Evolutionary conservation across 2,329 filamentous ascomycete genomes (phyloP), one percentile per base, ranked within the genome.

Genomic region (Venturia aucupariae): DNA sequence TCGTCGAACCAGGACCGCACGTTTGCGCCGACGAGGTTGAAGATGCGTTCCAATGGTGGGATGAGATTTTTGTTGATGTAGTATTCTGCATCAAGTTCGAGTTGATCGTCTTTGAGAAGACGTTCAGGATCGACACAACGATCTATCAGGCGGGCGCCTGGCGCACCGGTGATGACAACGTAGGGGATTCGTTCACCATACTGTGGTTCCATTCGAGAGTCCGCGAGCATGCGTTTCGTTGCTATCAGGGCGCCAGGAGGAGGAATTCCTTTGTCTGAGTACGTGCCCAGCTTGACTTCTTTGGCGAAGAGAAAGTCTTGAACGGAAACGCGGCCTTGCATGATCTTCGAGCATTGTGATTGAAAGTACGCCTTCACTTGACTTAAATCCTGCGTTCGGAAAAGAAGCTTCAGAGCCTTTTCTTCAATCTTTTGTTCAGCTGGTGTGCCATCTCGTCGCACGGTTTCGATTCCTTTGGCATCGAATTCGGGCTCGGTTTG

Each of bases 401-500:
- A 99, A 1, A 99, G 82, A 2, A 96, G 83, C 72, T 90, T 92
- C 42, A 99, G 80, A 0, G 90, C 89, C 70, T 90, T 94, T 74
- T 97, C 94, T 75, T 97, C 91, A 59, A 99, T 95, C 79, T 94
- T 97, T 73, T 97, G 93, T 75, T 96, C 91, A 0, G 92, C 93
- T 0, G 93, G 92, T 0, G 92, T 97, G 46, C 94, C 94, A 73
- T 99, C 94, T 60, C 94, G 85, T 1, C 95, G 87, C 8, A 99
- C 93, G 0, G 95, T 99, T 79, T 99, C 95, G 68, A 97, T 99
- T 38, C 95, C 94, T 75, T 99, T 99, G 65, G 94, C 95, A 73
- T 99, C 95, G 68, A 97, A 97, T 0, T 96, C 90, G 0, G 94
- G 93, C 68, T 87, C 85, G 10, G 74, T 78, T 72, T 99, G 94